phyloP scores from a whole-genome alignment of 805 yeast genomes.

The Candida arabinofermentans region DNA sequence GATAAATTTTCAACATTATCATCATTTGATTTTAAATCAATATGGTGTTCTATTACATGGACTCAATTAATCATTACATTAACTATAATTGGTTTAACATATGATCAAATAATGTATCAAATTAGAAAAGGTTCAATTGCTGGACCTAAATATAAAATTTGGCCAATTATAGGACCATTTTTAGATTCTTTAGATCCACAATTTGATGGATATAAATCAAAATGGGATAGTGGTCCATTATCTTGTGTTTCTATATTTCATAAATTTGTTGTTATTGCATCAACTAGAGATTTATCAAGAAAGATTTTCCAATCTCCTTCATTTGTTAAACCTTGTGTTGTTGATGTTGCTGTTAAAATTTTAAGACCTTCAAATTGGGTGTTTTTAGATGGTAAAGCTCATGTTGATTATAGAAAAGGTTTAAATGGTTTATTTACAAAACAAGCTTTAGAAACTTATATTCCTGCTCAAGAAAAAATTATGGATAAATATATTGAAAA shows the following conservation, averaged over 20 bases:
- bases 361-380: constrained; percentile 98
- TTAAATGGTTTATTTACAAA: constrained; percentile 86
- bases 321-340: constrained; percentile 95
- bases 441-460: constrained; percentile 74
- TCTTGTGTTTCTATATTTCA: constrained; percentile 98
- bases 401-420: constrained; percentile 86
- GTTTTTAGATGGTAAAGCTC: constrained; percentile 93
- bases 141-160: constrained; percentile 82
- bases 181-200: constrained; percentile 92
- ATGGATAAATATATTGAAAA: constrained; percentile 77
- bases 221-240: constrained; percentile 92
- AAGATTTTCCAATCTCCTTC: constrained; percentile 80
- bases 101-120: constrained; percentile 78
- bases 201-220: constrained; percentile 86
- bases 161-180: constrained; percentile 97
- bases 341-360: constrained; percentile 92
- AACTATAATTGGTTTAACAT: constrained; percentile 46
- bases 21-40: neutral
- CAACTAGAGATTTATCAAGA: constrained; percentile 82
- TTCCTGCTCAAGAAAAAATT: constrained; percentile 79
- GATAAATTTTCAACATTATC: no score
- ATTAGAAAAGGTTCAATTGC: constrained; percentile 81
- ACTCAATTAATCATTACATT: constrained; percentile 47
- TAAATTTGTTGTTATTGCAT: constrained; percentile 93
- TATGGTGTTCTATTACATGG: constrained; percentile 40